These are phyloP conservation scores for Globisporangium spinosum DNA, from an alignment of 352 stramenopile genomes.

Conservation along the genomic window DNA sequence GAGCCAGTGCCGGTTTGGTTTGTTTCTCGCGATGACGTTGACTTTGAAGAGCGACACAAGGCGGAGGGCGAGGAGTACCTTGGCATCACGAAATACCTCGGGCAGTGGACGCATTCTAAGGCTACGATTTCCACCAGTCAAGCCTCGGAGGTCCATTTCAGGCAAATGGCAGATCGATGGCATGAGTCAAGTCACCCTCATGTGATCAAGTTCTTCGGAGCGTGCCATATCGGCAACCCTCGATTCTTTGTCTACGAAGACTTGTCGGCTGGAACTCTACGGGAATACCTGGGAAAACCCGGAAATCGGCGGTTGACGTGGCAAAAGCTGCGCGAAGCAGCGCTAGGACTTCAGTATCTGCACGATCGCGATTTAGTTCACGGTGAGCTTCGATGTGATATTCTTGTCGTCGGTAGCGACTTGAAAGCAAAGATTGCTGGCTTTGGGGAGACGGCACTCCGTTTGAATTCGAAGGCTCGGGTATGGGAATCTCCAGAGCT, in stretches of 20 bases:
- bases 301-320: background rate
- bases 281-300: background rate
- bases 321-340: slow-evolving; percentile 14
- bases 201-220: slow-evolving; percentile 32
- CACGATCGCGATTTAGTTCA: background rate
- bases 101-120: background rate
- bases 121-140: background rate
- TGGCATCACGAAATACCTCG: background rate
- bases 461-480: slow-evolving; percentile 18
- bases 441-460: slow-evolving; percentile 15
- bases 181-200: slow-evolving; percentile 30
- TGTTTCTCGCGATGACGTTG: background rate
- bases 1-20: background rate
- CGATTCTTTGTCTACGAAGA: slow-evolving; percentile 24
- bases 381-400: background rate
- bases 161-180: slow-evolving; percentile 17
- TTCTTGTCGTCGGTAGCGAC: background rate
- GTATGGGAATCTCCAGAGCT: slow-evolving; percentile 11
- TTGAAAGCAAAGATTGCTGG: slow-evolving; percentile 4
- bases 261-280: slow-evolving; percentile 5
- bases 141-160: background rate
- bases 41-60: slow-evolving; percentile 1
- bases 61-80: background rate
- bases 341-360: slow-evolving; percentile 1
- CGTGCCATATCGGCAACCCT: slow-evolving; percentile 30